Conservation (phyloP, 352 stramenopile species). For the Globisporangium heterothallicum region DNA sequence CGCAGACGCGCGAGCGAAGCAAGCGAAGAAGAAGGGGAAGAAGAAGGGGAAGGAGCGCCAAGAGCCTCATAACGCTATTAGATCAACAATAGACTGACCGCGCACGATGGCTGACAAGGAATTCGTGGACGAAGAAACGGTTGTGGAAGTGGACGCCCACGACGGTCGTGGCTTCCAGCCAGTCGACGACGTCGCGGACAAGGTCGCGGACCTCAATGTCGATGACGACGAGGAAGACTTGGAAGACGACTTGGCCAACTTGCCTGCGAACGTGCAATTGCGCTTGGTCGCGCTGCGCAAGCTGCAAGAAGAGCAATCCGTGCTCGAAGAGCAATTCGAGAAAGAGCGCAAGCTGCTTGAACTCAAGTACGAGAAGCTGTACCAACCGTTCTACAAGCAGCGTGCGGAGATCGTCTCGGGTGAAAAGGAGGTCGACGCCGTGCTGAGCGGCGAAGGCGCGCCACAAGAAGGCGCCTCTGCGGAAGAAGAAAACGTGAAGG, state of each 20-base stretch:
- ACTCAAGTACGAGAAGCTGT: constrained; percentile 87
- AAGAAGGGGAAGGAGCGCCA: background rate
- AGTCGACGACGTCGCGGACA: constrained; percentile 31
- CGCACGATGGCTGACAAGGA: constrained; percentile 38
- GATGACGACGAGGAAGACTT: constrained; percentile 26
- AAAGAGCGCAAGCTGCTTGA: constrained; percentile 79
- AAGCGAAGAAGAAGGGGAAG: background rate
- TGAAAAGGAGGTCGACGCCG: constrained; percentile 67
- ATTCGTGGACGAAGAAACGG: constrained; percentile 32
- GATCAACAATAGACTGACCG: background rate
- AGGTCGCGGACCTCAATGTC: constrained; percentile 31
- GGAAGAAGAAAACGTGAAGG: constrained; percentile 51
- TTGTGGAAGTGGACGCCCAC: constrained; percentile 57
- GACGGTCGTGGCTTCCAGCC: constrained; percentile 63
- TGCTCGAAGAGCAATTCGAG: constrained; percentile 80
- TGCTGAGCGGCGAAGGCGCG: constrained; percentile 34
- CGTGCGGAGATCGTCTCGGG: constrained; percentile 73
- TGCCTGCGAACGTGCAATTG: constrained; percentile 70
- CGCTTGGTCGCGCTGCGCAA: constrained; percentile 63
- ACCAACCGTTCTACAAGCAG: constrained; percentile 76
- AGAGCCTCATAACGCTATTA: constrained; percentile 12
- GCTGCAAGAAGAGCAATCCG: constrained; percentile 71
- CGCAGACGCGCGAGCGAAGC: background rate
- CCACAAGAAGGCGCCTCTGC: constrained; percentile 28
- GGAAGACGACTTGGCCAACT: constrained; percentile 53